These are phyloP conservation scores for Haplosporangium gracile DNA, from an alignment of 192 early-diverging fungal genomes.

Conservation along the genomic window DNA sequence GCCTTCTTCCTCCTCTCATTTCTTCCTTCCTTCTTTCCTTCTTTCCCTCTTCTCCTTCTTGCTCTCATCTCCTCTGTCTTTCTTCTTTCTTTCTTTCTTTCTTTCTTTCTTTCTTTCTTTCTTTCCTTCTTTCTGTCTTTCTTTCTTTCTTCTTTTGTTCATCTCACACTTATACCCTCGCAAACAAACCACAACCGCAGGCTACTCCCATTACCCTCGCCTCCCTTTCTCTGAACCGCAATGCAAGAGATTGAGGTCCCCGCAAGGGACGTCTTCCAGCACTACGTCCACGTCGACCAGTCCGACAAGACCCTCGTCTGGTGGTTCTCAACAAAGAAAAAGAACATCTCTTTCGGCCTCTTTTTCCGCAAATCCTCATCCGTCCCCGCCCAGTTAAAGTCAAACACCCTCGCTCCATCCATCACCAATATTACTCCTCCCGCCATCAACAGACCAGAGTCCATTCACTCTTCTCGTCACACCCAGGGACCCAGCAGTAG, in stretches of 20 bases:
- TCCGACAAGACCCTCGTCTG: constrained; percentile 85
- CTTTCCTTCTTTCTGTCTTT: background rate
- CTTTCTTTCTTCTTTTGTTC: background rate
- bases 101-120: background rate
- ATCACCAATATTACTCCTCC: constrained; percentile 27
- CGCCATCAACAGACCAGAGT: constrained; percentile 17
- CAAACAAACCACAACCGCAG: background rate
- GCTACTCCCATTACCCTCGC: background rate
- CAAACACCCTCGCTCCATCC: constrained; percentile 34
- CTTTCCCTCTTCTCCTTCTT: background rate
- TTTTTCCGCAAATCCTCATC: constrained; percentile 59
- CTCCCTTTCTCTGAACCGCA: background rate
- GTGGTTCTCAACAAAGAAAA: constrained; percentile 93
- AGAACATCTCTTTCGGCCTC: constrained; percentile 93
- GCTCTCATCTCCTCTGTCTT: background rate
- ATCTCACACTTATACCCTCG: too few species aligned
- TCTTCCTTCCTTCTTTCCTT: background rate
- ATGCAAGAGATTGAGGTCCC: constrained; percentile 87
- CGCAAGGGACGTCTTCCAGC: constrained; percentile 86
- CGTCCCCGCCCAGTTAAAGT: constrained; percentile 32
- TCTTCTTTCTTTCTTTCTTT: background rate
- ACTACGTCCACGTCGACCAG: constrained; percentile 81
- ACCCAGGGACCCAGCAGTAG: constrained; percentile 1
- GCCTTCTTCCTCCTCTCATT: background rate
- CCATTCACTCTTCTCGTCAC: constrained; percentile 20